A percentile compares a stretch with the other conserved stretches of the same genome.
Evolutionary conservation across 2,329 filamentous ascomycete genomes (phyloP).

Genomic region (Alternaria solani): DNA sequence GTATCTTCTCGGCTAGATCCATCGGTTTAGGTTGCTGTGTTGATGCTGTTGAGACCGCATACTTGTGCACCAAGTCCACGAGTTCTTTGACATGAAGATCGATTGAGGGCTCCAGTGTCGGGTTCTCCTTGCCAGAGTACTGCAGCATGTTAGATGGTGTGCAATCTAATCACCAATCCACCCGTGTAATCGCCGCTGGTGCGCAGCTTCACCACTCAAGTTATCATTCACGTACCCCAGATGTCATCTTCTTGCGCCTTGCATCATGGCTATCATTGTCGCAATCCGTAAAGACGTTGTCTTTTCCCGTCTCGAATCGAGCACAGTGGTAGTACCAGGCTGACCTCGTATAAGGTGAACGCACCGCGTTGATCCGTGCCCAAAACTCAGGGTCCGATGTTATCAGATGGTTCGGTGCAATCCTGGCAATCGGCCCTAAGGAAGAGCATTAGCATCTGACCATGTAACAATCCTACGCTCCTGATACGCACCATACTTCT

Average conservation of each 20-base stretch:
- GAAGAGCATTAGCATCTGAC: neutral
- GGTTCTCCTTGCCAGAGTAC: constrained; percentile 66
- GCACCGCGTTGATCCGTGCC: constrained; percentile 53
- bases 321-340: constrained; percentile 53
- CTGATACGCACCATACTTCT: constrained; percentile 40
- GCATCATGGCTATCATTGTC: constrained; percentile 59
- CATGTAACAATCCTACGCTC: neutral
- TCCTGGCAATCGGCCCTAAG: constrained; percentile 53
- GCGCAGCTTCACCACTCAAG: neutral
- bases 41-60: constrained; percentile 36
- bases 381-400: constrained; percentile 60
- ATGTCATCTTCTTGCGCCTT: constrained; percentile 58
- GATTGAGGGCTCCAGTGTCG: constrained; percentile 59
- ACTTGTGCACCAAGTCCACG: constrained; percentile 61
- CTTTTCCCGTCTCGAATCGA: constrained; percentile 61
- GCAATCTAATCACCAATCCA: neutral
- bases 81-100: constrained; percentile 59
- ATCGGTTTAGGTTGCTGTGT: constrained; percentile 47
- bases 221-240: constrained; percentile 50
- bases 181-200: neutral
- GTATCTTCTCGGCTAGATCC: constrained; percentile 59
- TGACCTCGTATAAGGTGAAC: constrained; percentile 53
- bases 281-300: constrained; percentile 63
- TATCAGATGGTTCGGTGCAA: constrained; percentile 60
- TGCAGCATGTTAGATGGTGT: constrained; percentile 20